Evolutionary conservation across 2,329 filamentous ascomycete species (phyloP).

Genomic region (Chalaropsis ovoidea): DNA sequence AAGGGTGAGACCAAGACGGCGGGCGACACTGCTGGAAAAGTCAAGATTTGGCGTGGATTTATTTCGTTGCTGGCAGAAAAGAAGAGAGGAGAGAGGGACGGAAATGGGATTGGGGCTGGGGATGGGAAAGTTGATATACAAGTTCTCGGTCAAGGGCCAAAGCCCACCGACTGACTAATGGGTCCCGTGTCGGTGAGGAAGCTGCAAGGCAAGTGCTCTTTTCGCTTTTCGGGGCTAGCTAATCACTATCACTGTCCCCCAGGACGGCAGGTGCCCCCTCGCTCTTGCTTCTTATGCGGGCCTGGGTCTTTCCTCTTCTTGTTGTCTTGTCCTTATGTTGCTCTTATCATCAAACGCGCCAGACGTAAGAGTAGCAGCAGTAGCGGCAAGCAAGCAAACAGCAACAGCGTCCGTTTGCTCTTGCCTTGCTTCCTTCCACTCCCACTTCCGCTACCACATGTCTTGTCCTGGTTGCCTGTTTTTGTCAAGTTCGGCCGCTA

Average conservation of each 20-base stretch:
- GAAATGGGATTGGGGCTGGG: not conserved
- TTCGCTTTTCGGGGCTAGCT: not conserved
- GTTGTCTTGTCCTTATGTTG: not conserved
- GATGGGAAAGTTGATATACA: conserved; percentile 11
- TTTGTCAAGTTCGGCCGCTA: too few species aligned
- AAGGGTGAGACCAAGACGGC: not conserved
- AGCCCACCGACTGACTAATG: not conserved
- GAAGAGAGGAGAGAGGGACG: not conserved
- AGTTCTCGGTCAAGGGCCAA: not conserved
- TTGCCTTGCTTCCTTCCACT: not conserved
- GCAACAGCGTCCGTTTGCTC: not conserved
- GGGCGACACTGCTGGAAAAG: too few species aligned
- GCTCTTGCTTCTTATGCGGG: not conserved
- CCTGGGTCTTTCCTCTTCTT: not conserved
- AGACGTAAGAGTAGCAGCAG: not conserved
- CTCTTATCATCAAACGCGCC: not conserved
- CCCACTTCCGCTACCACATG: not conserved
- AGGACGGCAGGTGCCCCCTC: too few species aligned
- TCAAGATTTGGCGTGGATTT: too few species aligned
- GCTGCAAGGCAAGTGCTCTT: not conserved
- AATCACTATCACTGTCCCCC: not conserved
- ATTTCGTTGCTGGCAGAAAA: not conserved
- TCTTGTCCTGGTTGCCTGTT: not conserved
- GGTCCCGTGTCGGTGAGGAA: not conserved
- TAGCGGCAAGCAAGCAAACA: too few species aligned